Evolutionary conservation across 768 basidiomycete genomes (phyloP).

Genomic region (Mycena epipterygia): DNA sequence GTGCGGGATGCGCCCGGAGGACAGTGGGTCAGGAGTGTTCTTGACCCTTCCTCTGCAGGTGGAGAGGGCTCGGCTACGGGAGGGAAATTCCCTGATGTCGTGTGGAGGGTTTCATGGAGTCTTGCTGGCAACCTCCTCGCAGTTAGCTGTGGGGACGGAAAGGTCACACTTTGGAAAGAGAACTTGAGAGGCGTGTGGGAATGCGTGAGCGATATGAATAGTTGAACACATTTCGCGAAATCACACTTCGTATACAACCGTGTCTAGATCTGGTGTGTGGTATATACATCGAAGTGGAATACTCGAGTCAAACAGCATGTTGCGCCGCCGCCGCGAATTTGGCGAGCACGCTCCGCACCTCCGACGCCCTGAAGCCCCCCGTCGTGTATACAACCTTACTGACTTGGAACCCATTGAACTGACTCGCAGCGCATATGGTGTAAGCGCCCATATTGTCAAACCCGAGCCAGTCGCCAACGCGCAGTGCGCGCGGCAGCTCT

Average conservation of each 20-base stretch:
- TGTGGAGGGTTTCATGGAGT: slow-evolving; percentile 99
- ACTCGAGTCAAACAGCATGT: too few species aligned
- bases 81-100: slow-evolving; percentile 95
- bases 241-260: too few species aligned
- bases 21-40: slow-evolving; percentile 84
- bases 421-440: slow-evolving; percentile 96
- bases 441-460: slow-evolving; percentile 99
- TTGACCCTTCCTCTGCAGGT: slow-evolving; percentile 76
- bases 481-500: slow-evolving; percentile 74
- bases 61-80: slow-evolving; percentile 60
- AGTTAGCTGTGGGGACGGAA: slow-evolving; percentile 97
- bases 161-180: slow-evolving; percentile 99
- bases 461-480: slow-evolving; percentile 98
- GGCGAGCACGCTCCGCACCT: slow-evolving; percentile 29
- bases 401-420: slow-evolving; percentile 92
- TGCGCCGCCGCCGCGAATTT: slow-evolving; percentile 31
- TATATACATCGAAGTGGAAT: too few species aligned
- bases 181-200: slow-evolving; percentile 96
- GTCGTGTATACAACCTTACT: slow-evolving; percentile 74
- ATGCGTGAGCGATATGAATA: slow-evolving; percentile 95
- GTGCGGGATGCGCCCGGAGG: slow-evolving; percentile 83
- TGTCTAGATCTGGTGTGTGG: too few species aligned
- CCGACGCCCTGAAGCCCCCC: slow-evolving; percentile 13
- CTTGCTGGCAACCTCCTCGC: slow-evolving; percentile 96
- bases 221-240: slow-evolving; percentile 62